Evolutionary conservation across 2,329 filamentous ascomycete genomes (phyloP), one percentile per base, ranked within the genome.

Genomic region (Bipolaris bicolor): DNA sequence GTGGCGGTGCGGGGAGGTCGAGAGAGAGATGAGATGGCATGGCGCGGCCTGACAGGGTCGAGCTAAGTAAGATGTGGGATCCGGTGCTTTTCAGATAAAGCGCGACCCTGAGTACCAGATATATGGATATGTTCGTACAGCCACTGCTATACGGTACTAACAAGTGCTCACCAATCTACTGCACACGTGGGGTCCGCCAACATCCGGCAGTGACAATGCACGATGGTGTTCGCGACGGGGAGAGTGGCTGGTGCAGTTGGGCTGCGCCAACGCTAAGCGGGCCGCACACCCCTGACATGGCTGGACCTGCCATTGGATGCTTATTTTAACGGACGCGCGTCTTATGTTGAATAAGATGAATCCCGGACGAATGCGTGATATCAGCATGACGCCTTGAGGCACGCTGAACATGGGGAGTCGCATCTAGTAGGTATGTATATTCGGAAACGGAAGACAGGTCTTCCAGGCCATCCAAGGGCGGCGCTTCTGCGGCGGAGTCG

Each of bases 271-370:
- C 20, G 40, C 40, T 24, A 43, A 46, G 58, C 58, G 58, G 56
- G 31, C 58, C 58, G 58, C 48, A 57, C 20, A 43, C 54, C 52
- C 61, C 58, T 55, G 53, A 44, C 20, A 45, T 11, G 11, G 10
- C 15, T 13, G 24, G 20, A n/a, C 29, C 47, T 43, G 31, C 34
- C 26, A 59, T 53, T 55, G 61, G 58, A 31, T 26, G 47, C 51
- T 51, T 45, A 37, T 55, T 48, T 50, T 48, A 29, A 37, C 41
- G 61, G 55, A 62, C 61, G 61, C 61, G 61, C 61, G 61, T 64
- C 61, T 49, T 52, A 29, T 52, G 46, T 44, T 53, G 39, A 45
- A 41, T 31, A 43, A 41, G 44, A 39, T 18, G 39, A 31, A 39
- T 18, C 26, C 33, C 44, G 33, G 53, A 24, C 13, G 9, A 55